phyloP scores from a whole-genome alignment of 306 rosid genomes.

The Malus sylvestris region DNA sequence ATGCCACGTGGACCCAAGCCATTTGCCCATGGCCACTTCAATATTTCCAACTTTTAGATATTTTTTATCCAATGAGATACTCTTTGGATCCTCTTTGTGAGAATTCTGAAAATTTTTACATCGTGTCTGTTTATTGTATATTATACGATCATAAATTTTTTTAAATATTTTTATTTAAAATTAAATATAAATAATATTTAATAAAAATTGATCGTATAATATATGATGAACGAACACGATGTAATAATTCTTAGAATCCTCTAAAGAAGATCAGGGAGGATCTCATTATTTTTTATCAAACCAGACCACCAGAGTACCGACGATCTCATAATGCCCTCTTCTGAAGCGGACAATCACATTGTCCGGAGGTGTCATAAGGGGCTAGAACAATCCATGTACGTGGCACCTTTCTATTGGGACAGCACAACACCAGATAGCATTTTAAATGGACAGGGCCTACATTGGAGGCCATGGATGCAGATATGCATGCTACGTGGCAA shows the following conservation, averaged over 20 bases:
- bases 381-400: neutral
- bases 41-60: neutral
- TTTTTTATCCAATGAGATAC: neutral
- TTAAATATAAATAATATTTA: accelerated
- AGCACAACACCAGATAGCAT: neutral
- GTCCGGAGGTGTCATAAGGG: neutral
- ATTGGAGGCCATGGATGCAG: neutral
- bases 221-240: accelerated
- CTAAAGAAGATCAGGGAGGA: no score
- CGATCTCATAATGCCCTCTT: neutral
- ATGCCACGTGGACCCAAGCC: neutral
- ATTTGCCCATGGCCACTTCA: neutral
- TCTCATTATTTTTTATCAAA: no score
- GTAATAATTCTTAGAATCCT: no score
- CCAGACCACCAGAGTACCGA: neutral
- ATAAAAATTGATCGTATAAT: no score
- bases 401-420: conserved; percentile 3
- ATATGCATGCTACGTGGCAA: conserved; percentile 21
- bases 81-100: no score
- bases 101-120: no score
- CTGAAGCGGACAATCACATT: neutral
- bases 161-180: no score
- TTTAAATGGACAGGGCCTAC: conserved; percentile 9
- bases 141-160: accelerated
- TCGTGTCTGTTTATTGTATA: no score